phyloP scores from a whole-genome alignment of 352 stramenopile genomes.

The Phytophthora pistaciae region DNA sequence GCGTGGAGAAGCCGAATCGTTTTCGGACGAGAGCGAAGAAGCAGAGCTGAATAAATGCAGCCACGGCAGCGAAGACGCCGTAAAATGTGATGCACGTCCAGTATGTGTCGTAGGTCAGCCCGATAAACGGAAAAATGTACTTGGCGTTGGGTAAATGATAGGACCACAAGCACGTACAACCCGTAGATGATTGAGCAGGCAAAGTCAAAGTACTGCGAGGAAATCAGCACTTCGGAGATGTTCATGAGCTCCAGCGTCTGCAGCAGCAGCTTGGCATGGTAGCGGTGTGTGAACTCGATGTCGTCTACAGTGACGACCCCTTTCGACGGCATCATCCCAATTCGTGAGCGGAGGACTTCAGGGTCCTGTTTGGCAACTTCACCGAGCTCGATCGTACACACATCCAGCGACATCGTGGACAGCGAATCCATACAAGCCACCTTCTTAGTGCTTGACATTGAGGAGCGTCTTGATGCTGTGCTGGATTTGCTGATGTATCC shows the following conservation, averaged over 20 bases:
- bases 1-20: constrained; percentile 34
- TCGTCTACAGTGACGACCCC: constrained; percentile 17
- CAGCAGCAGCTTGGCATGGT: constrained; percentile 24
- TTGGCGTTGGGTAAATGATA: constrained; percentile 18
- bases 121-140: constrained; percentile 26
- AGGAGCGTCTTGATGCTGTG: background rate
- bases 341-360: background rate
- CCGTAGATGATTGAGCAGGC: constrained; percentile 33
- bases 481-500: background rate
- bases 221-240: constrained; percentile 26
- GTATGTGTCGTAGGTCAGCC: background rate
- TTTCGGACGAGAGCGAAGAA: constrained; percentile 18
- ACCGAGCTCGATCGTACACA: constrained; percentile 4
- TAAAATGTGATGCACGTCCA: constrained; percentile 3
- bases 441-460: constrained; percentile 1
- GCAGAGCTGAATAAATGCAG: constrained; percentile 17
- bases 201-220: constrained; percentile 41
- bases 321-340: background rate
- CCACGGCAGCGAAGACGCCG: constrained; percentile 16
- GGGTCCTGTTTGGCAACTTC: background rate
- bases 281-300: constrained; percentile 23
- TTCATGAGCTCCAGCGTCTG: constrained; percentile 36
- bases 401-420: background rate
- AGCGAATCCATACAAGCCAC: background rate
- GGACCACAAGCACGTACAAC: constrained; percentile 29